phyloP scores from a whole-genome alignment of 2,329 filamentous ascomycete species.

The Monilinia vaccinii-corymbosi region DNA sequence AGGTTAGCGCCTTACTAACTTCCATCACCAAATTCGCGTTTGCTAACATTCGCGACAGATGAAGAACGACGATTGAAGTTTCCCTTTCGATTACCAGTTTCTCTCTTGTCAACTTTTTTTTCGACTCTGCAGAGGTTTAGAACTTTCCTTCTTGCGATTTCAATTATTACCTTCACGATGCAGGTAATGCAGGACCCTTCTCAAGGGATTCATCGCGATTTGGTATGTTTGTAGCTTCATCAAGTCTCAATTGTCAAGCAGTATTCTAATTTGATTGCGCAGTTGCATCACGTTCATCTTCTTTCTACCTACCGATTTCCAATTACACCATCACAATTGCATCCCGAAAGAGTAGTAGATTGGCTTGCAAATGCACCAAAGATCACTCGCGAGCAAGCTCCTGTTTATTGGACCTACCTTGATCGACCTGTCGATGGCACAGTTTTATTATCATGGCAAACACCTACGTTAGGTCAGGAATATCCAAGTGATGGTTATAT shows the following conservation, averaged over 20 bases:
- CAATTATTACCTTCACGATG: slow-evolving; percentile 3
- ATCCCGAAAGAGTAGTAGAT: slow-evolving; percentile 68
- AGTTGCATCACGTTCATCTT: slow-evolving; percentile 65
- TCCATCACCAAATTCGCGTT: slow-evolving; percentile 1
- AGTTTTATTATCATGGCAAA: slow-evolving; percentile 83
- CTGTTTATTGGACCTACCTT: slow-evolving; percentile 91
- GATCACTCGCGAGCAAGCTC: slow-evolving; percentile 72
- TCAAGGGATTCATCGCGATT: slow-evolving; percentile 35
- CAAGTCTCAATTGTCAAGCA: slow-evolving; percentile 1
- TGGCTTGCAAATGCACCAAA: slow-evolving; percentile 78
- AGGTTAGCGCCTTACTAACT: not conserved
- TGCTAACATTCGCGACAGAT: not conserved
- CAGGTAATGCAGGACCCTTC: slow-evolving; percentile 35
- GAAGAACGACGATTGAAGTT: not conserved
- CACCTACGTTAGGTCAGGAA: slow-evolving; percentile 59
- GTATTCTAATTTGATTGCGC: slow-evolving; percentile 12
- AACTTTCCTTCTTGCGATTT: not conserved
- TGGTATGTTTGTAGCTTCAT: slow-evolving; percentile 31
- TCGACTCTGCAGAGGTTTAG: not conserved
- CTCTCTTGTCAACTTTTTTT: not conserved
- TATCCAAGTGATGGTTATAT: slow-evolving; percentile 90
- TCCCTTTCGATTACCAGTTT: not conserved
- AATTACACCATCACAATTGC: slow-evolving; percentile 53
- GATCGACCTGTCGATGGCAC: slow-evolving; percentile 73
- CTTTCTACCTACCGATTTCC: slow-evolving; percentile 79